Base-by-base conservation (phyloP, 164 flowering plant species). In the Piper betle region DNA sequence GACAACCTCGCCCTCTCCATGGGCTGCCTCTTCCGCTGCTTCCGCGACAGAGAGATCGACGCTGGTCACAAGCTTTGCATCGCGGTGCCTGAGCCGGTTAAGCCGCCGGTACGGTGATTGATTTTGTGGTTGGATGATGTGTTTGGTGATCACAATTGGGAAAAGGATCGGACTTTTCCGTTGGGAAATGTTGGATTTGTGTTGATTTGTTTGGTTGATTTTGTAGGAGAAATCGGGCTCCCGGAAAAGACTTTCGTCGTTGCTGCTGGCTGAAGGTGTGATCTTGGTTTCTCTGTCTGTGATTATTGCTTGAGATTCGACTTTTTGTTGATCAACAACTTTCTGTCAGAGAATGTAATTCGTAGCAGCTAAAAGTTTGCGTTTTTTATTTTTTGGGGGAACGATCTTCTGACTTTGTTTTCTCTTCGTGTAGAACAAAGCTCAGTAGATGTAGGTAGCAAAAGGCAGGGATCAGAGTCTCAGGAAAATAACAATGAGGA, bases 1-100 rank as follows among this genome's bases (percentile, higher is more conserved):
- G 55, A 40, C 39, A 42, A 40, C 40, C 33, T 53, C 19, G 4
- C 12, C 50, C 50, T 5, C 9, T 67, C 70, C 20, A 86, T 86
- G 92, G 87, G 84, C 4, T 84, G 92, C 67, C 75, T 86, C 77
- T 70, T 82, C 58, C 80, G 72, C 6, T 84, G 92, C 71, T 82
- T 86, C 43, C 80, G 88, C 9, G 55, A 71, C 66, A 75, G 66
- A 70, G 82, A 76, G 55, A 78, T 72, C 5, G 66, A 65, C 57
- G 75, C 67, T 4, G 50, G 65, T 37, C 68, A 57, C 12, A 0
- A 69, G 17, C 71, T 67, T 65, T 74, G 73, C 67, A 38, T 74
- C 39, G 62, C 81, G 41, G 69, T 64, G 1, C 50, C 77, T 8
- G 53, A 53, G 37, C 61, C 61, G 43, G 66, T 80, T 2, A 82